Conservation (phyloP, 495 filamentous ascomycete genomes). For the Penicillium bialowiezense region DNA sequence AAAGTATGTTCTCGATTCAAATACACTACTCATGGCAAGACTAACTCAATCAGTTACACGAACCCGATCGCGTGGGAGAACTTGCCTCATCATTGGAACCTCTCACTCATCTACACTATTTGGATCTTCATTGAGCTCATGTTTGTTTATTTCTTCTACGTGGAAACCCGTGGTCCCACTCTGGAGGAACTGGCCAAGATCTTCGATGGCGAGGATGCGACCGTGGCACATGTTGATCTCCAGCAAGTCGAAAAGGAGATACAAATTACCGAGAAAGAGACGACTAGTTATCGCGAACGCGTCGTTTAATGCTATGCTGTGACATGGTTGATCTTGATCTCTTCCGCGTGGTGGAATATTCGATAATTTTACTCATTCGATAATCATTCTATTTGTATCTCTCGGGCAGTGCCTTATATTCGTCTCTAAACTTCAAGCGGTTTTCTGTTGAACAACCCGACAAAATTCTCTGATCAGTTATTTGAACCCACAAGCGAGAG, state of each 20-base stretch:
- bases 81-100: slow-evolving; percentile 51
- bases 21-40: not conserved
- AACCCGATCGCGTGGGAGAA: slow-evolving; percentile 56
- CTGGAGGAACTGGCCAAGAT: slow-evolving; percentile 62
- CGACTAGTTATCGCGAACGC: not conserved
- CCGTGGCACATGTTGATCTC: slow-evolving; percentile 29
- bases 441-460: too few species aligned
- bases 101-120: slow-evolving; percentile 56
- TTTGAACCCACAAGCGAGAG: too few species aligned
- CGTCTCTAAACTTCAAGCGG: too few species aligned
- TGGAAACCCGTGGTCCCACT: slow-evolving; percentile 62
- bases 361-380: too few species aligned
- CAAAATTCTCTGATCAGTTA: too few species aligned
- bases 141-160: slow-evolving; percentile 62
- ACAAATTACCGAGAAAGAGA: not conserved
- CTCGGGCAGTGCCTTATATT: too few species aligned
- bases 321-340: not conserved
- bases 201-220: slow-evolving; percentile 55
- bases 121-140: slow-evolving; percentile 58
- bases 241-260: slow-evolving; percentile 18
- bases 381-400: too few species aligned
- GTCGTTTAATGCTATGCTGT: slow-evolving; percentile 1
- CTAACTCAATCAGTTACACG: slow-evolving; percentile 13
- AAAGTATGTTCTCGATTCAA: slow-evolving; percentile 34
- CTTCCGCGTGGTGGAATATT: too few species aligned